Evolutionary conservation across 1,139 yeast genomes (phyloP), one percentile per base, ranked within the genome.

Genomic region (Zygotorulaspora mrakii): DNA sequence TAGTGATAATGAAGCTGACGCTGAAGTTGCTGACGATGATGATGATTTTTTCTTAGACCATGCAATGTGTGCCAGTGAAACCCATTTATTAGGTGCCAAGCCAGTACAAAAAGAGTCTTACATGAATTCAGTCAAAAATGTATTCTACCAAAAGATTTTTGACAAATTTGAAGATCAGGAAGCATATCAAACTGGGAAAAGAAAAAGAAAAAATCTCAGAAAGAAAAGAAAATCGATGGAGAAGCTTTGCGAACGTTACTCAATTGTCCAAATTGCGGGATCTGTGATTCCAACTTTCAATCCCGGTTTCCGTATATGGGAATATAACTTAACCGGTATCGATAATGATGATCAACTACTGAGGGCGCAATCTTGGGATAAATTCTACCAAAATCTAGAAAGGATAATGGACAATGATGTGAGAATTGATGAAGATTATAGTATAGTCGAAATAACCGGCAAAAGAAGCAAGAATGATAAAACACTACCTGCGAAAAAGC

Each of bases 231-330:
- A 16, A 30, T 32, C 45, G 3, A 22, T 43, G 5, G 80, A 85
- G 10, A 49, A 53, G 1, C 42, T 60, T 33, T 69, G 71, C 18
- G 83, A 81, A 49, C 66, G 89, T 34, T 85, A 83, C 54, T 70
- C 86, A 1, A 68, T 86, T 40, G 80, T 82, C 0, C 83, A 79
- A 54, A 78, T 86, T 14, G 71, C 79, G 2, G 79, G 89, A 0
- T 81, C 89, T 45, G 77, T 86, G n/a, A 76, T 86, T 4, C 95
- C 95, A 2, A 86, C 94, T 0, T 86, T 80, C 63, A 83, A 83
- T 51, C 89, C 95, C 2, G 86, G 89, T 1, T 59, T 86, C 43
- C 68, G 95, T 47, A 80, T 86, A 1, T 86, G 94, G 91, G 95
- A 86, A 57, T 86, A 86, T 58, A 85, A 86, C 56, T 74, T 75